Evolutionary conservation across 164 flowering plant species (phyloP), one percentile per base, ranked within the genome.

Genomic region (Saururus chinensis): DNA sequence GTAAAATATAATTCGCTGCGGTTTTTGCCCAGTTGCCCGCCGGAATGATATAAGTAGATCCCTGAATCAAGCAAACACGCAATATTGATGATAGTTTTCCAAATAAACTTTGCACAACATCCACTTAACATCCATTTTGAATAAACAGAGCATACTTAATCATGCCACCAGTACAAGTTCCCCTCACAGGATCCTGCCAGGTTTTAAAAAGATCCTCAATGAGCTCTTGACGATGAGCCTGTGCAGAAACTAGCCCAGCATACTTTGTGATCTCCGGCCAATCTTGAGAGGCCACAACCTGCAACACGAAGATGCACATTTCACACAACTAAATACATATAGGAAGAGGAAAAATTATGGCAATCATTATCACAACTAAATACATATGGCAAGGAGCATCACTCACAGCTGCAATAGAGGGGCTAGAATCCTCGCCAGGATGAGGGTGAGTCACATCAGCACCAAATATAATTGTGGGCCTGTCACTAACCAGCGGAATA

Each of bases 391-490:
- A 58, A 40, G 9, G 20, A 37, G 20, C 11, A 60, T 40, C 21
- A 14, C 79, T 60, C 82, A 90, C 98, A 53, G 96, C 97, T 9
- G 98, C 98, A 69, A 93, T 90, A 0, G 97, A 93, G 7, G 98
- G 96, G 66, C 98, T 93, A 7, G 89, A 84, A 74, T 93, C 97
- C 66, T 93, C 99, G 17, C 99, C 99, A 45, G 96, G 96, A 57
- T 88, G 97, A 21, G 98, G 97, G 77, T 93, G 96, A n/a, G 97
- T 90, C 30, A 93, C 98, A 81, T 93, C 97, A 66, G 98, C 98
- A 53, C 98, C 98, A 78, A 92, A 92, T 26, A 92, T 90, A 26
- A 93, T 93, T 7, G 97, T 92, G 14, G 98, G 98, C 8, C 73
- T 57, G 37, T 90, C 98, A 59, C 92, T 83, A 64, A 93, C 90